Evolutionary conservation across 2,329 filamentous ascomycete species (phyloP), one percentile per base, ranked within the genome.

Genomic region (Dactylella cylindrospora): DNA sequence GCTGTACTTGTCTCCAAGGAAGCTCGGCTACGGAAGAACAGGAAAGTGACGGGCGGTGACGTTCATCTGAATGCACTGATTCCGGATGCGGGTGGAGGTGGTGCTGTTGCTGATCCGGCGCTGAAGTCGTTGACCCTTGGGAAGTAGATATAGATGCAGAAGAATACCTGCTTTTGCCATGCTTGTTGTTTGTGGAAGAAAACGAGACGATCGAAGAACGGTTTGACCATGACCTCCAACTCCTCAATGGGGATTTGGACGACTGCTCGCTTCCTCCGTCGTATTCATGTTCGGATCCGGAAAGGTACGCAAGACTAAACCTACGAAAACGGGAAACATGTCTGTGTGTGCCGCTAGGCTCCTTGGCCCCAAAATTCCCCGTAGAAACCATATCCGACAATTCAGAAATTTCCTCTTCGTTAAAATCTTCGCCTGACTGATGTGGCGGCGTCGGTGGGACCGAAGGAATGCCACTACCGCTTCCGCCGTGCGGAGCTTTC

Each of bases 281-380:
- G 33, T 47, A 52, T 28, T 61, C 55, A 22, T 61, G 46, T 47
- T 61, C 55, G 40, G 46, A 46, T 52, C 47, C 55, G 47, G 46
- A 46, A 52, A 61, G 55, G 47, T 61, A 61, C 36, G 55, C 55
- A 2, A 61, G 35, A 49, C 55, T 61, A 29, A 61, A 61, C 41
- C 55, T 52, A 53, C 55, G 55, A 38, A 61, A 61, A 31, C 55
- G 55, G 40, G 47, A 53, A 10, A 43, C 29, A 2, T 40, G n/a
- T 32, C 41, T 43, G 12, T 23, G 31, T 23, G 39, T 25, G 15
- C 46, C 39, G 23, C 40, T 41, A 35, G 40, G 39, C n/a, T 60
- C 54, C 33, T 35, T 60, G 44, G 38, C 44, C 29, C 49, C 44
- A 9, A 35, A 25, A 15, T 51, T 45, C 22, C 31, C 39, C 17